Base-by-base conservation (phyloP, 352 stramenopile species). In the Phytopythium aichiense region DNA sequence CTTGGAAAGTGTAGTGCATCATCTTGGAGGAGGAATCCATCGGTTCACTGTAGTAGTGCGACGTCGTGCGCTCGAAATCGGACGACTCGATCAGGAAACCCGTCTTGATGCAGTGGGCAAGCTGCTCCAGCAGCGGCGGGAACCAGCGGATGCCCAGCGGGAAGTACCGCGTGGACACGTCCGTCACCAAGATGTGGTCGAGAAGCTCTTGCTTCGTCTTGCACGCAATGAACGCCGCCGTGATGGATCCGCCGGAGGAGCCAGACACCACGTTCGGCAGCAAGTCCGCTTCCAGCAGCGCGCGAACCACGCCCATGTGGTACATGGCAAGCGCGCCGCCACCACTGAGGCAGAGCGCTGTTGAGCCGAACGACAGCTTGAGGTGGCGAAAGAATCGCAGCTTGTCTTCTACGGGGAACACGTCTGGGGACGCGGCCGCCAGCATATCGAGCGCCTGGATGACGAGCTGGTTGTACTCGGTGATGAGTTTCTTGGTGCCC, bases 311-410 rank as follows among this genome's bases (percentile, higher is more conserved):
- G 31, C 95, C 95, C 63, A 97, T 84, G 76, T 98, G 95, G 65
- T 98, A 98, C 92, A 98, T 98, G 1, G 90, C 87, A 61, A 91
- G 95, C 61, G 65, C 85, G n/a, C 94, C 93, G 18, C 94, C 95
- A 49, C 94, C 95, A 15, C 81, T 96, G 11, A 98, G 72, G 74
- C 94, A 97, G 16, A 98, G 69, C 16, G 92, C 94, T 6, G 93
- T 97, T 7, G 84, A 81, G 0, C 94, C 93, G 56, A 97, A 92
- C 57, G 94, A 86, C n/a, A 88, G 73, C 58, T 88, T 84, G 35
- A 87, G 68, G 28, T 75, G 72, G 7, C 73, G 56, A 60, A 93
- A 89, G 43, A 87, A 90, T 2, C 53, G 50, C 31, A 65, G 33
- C 52, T 86, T 91, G 42, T 91, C 73, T 2, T 63, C 50, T 6